Conservation (phyloP, 2,329 filamentous ascomycete species). For the Aspergillus ustus region DNA sequence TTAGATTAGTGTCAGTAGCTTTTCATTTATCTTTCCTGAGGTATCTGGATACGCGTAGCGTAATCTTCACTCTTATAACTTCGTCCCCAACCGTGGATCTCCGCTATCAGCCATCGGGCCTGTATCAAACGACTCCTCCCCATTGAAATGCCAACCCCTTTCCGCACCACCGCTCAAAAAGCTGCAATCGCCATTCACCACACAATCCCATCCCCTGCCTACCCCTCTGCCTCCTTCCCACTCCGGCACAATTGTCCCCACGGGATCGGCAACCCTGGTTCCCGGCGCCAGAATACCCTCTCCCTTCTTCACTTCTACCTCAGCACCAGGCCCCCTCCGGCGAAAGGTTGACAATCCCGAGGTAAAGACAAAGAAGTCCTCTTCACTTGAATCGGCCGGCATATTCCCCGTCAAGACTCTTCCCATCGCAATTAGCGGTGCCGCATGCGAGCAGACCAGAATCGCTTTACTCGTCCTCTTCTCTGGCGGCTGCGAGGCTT, state of each 20-base stretch:
- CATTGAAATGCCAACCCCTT: conserved; percentile 71
- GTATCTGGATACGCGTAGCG: background rate
- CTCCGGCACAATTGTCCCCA: conserved; percentile 32
- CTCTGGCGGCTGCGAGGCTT: conserved; percentile 50
- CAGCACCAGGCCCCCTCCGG: conserved; percentile 42
- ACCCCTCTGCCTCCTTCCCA: conserved; percentile 68
- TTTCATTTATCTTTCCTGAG: background rate
- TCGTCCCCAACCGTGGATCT: conserved; percentile 17
- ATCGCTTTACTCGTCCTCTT: conserved; percentile 63
- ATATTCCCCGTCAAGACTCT: conserved; percentile 78
- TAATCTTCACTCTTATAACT: conserved; percentile 25
- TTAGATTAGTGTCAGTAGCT: conserved; percentile 7
- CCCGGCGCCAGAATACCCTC: conserved; percentile 30
- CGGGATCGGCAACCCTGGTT: conserved; percentile 32
- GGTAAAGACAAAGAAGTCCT: conserved; percentile 86
- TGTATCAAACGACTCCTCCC: conserved; percentile 52
- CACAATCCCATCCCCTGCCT: conserved; percentile 78
- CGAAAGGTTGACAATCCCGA: conserved; percentile 76
- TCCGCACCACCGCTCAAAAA: conserved; percentile 82
- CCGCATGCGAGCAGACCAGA: conserved; percentile 87
- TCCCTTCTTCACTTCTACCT: conserved; percentile 35
- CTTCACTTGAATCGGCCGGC: conserved; percentile 70
- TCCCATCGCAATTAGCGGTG: conserved; percentile 83
- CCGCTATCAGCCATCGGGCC: conserved; percentile 32
- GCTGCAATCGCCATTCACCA: conserved; percentile 80